Evolutionary conservation across 129 eudicot species (phyloP), one percentile per base, ranked within the genome.

Genomic region (Pulicaria dysenterica): DNA sequence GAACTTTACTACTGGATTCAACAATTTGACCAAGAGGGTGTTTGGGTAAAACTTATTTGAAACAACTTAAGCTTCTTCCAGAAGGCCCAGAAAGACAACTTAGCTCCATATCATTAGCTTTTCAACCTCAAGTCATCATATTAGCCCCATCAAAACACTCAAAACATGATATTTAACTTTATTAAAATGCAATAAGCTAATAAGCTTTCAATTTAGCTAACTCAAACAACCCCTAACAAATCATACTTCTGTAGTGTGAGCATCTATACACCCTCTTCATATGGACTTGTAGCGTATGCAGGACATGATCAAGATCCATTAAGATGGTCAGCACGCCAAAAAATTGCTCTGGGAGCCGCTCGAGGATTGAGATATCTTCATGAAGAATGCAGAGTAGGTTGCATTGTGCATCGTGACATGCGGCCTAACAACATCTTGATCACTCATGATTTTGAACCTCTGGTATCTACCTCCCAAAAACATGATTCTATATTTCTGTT

Each of bases 361-460:
- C 71, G 97, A 53, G 97, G 97, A 36, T 74, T 91, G 56, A 72
- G 95, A 7, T 88, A 91, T 81, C 96, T 91, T 69, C 97, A 91
- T 54, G 98, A 92, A 82, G 98, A 92, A 80, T 92, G 98, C 79
- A 85, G 96, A 75, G 98, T 92, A 43, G 98, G 98, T 72, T 92
- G 98, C 85, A 89, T 92, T 42, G 98, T 92, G 34, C 98, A 89
- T 63, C 91, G 98, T 41, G 98, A 92, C 64, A 86, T 92, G 98
- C 81, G 98, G 43, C 98, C 98, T 7, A 92, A 89, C 83, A 92
- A 92, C 82, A 92, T 92, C 74, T 87, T 92, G 43, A 84, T 92
- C 71, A 92, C 98, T 43, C 98, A 92, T 80, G 98, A 92, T 64
- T 92, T 86, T 78, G 94, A 92, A 73, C 98, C 96, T 69, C 77